Evolutionary conservation across 352 stramenopile genomes (phyloP), one percentile per base, ranked within the genome.

Genomic region (Plasmopara halstedii): DNA sequence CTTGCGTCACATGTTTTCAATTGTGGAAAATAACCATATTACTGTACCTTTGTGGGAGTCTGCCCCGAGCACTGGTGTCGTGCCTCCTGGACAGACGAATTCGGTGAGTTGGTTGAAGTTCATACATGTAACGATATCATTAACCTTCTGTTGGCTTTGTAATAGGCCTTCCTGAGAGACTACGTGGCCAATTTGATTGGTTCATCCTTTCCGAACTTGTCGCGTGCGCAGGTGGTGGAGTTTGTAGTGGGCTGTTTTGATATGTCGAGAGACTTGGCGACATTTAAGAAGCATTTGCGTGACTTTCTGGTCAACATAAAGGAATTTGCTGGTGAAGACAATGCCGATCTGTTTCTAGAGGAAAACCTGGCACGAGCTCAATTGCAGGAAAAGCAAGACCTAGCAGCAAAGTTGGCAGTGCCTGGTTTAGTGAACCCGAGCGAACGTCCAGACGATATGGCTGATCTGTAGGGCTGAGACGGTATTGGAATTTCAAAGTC

Each of bases 291-390:
- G 49, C 96, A 99, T 66, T 62, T 99, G 55, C 87, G 97, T 53
- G 96, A 99, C 66, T 99, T 99, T 74, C 83, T 99, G 21, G 96
- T 99, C 44, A 94, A 98, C 54, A 78, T 99, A 44, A 99, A 90
- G 62, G 96, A 99, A 64, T 99, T 99, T 67, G 95, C 81, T 6
- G 76, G 81, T 4, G 95, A 99, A 74, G 95, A 99, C 68, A 99
- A 98, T 63, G 87, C 83, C 29, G 94, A 97, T 37, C 70, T 99
- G 42, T 99, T 95, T 67, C 64, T 93, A 34, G 96, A 99, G 69
- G 96, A 99, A 64, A 91, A 86, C 51, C 68, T 97, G 39, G 79
- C 78, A 38, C 79, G 88, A 42, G 80, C 77, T 26, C 69, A 88
- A 49, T 63, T 93, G 63, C 70, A 96, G 47, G 79, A 97, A 55